A percentile compares a stretch with the other conserved stretches of the same genome.
These are phyloP conservation scores for Phytophthora meadii DNA, from an alignment of 352 stramenopile genomes.

Conservation along the genomic window DNA sequence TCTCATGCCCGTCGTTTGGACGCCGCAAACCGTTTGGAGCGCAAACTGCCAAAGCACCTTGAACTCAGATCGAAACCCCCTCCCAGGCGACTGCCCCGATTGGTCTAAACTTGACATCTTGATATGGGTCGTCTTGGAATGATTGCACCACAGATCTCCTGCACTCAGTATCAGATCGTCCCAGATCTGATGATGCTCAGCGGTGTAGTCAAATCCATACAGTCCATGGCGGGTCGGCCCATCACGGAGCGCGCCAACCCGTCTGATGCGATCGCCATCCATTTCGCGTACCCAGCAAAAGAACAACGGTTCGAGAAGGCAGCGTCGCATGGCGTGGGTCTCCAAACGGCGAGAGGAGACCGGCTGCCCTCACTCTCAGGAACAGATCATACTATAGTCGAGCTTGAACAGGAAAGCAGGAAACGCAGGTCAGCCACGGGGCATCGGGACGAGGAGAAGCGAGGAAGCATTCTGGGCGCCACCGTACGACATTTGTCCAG, in stretches of 20 bases:
- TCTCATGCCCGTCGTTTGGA: conserved; percentile 25
- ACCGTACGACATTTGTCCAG: conserved; percentile 10
- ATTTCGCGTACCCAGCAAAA: conserved; percentile 39
- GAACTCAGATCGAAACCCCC: conserved; percentile 39
- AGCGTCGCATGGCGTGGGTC: conserved; percentile 1
- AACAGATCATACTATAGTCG: conserved; percentile 1
- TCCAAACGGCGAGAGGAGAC: too few relatives aligned
- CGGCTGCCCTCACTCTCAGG: neutral
- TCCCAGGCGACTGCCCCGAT: conserved; percentile 8
- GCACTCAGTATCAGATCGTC: neutral
- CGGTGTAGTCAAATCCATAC: conserved; percentile 19
- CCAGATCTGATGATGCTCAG: conserved; percentile 6
- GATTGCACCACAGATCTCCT: conserved; percentile 7
- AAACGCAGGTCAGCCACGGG: neutral
- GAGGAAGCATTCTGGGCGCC: neutral
- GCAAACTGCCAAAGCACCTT: conserved; percentile 30
- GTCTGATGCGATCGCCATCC: conserved; percentile 27
- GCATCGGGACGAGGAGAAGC: neutral
- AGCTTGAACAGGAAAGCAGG: neutral
- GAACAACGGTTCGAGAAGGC: conserved; percentile 29
- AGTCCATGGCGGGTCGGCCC: conserved; percentile 9
- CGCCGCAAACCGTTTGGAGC: conserved; percentile 19
- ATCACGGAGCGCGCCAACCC: conserved; percentile 18
- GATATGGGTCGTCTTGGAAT: conserved; percentile 16
- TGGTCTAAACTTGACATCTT: neutral